These are phyloP conservation scores for Serendipita vermifera DNA, from an alignment of 768 basidiomycete genomes.

Conservation along the genomic window DNA sequence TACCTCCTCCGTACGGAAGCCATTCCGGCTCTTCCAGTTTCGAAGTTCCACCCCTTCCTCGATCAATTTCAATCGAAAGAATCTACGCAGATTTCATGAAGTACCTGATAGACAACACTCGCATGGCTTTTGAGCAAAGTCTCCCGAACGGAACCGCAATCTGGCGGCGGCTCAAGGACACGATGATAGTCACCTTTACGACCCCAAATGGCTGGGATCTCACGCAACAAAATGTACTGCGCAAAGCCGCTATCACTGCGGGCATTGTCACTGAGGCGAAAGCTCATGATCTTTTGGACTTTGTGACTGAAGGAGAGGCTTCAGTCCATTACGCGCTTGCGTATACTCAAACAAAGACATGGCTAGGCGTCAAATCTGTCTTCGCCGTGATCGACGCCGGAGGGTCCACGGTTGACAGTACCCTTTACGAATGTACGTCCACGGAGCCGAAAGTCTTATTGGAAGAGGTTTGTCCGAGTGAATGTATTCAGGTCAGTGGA, in stretches of 20 bases:
- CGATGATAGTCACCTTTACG: background rate
- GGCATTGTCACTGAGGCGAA: background rate
- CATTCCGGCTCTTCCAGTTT: background rate
- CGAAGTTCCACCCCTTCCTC: constrained; percentile 8
- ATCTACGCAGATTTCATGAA: constrained; percentile 10
- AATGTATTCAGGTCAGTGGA: constrained; percentile 2
- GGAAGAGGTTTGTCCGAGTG: constrained; percentile 3
- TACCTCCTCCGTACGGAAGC: background rate
- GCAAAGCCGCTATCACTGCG: constrained; percentile 5
- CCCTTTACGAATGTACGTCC: background rate
- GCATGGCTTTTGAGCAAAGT: background rate
- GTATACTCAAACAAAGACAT: background rate
- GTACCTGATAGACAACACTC: constrained; percentile 1
- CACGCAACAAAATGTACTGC: constrained; percentile 7
- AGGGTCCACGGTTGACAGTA: background rate
- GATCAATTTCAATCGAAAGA: background rate
- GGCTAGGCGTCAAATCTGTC: background rate
- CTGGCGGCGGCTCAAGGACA: background rate
- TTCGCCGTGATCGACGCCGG: constrained; percentile 8
- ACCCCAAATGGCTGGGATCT: constrained; percentile 13
- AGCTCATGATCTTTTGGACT: background rate
- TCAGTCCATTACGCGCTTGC: constrained; percentile 11
- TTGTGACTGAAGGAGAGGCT: constrained; percentile 10
- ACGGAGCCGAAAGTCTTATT: background rate
- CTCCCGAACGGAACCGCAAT: background rate